Evolutionary conservation across 164 flowering plant genomes (phyloP).

Genomic region (Magnolia kwangsiensis): DNA sequence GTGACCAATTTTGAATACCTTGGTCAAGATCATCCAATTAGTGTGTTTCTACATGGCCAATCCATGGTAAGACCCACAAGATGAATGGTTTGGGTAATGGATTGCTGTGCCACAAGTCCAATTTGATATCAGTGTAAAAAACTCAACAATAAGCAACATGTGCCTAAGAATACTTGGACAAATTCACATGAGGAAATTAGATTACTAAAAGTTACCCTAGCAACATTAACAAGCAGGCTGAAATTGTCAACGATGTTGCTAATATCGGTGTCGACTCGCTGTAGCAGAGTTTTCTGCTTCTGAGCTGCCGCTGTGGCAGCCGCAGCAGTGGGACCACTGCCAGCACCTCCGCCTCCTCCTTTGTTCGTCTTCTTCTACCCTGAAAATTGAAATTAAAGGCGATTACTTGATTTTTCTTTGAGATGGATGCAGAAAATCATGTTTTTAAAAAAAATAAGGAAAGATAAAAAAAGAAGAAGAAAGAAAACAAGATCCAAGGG

Average conservation of each 20-base stretch:
- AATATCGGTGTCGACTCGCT: conserved; percentile 72
- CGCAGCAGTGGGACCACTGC: conserved; percentile 68
- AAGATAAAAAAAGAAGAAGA: too few species aligned
- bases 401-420: too few species aligned
- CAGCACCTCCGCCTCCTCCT: conserved; percentile 43
- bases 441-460: too few species aligned
- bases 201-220: conserved; percentile 42
- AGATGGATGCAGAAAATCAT: too few species aligned
- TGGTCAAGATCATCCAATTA: too few species aligned
- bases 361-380: conserved; percentile 5
- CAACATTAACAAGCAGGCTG: conserved; percentile 57
- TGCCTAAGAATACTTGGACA: not conserved
- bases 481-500: too few species aligned
- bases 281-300: conserved; percentile 78
- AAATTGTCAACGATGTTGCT: conserved; percentile 74
- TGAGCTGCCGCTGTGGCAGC: conserved; percentile 87
- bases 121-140: not conserved
- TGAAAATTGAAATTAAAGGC: too few species aligned
- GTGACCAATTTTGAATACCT: too few species aligned
- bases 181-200: too few species aligned
- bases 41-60: too few species aligned
- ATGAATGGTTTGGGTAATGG: not conserved
- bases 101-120: not conserved
- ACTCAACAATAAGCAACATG: not conserved
- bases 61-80: not conserved